These are phyloP conservation scores for Prosopis cineraria DNA, from an alignment of 306 rosid genomes.

Conservation along the genomic window DNA sequence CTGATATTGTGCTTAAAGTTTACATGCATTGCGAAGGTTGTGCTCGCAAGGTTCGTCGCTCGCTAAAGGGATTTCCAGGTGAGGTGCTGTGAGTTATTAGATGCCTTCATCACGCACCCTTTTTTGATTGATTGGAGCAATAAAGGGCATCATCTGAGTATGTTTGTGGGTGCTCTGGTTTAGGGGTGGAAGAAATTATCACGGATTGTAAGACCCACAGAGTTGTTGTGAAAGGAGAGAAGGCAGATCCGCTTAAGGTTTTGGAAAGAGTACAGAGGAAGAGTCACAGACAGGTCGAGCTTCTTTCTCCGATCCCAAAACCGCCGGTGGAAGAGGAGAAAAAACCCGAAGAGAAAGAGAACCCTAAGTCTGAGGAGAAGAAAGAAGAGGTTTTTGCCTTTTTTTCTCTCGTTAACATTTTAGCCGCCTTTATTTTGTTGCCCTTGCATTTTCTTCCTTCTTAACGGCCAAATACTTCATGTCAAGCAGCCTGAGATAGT, in stretches of 20 bases:
- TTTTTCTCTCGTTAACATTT: no score
- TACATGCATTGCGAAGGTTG: slow-evolving; percentile 98
- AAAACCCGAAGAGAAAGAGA: slow-evolving; percentile 48
- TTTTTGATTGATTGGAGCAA: neutral
- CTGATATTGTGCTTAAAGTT: slow-evolving; percentile 76
- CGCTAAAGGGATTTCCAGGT: slow-evolving; percentile 85
- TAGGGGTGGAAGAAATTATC: slow-evolving; percentile 77
- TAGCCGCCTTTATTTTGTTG: neutral
- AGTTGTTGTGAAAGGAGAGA: slow-evolving; percentile 88
- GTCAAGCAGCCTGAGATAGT: slow-evolving; percentile 48
- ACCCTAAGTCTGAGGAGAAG: slow-evolving; percentile 72
- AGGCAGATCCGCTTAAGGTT: slow-evolving; percentile 83
- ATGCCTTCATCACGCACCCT: neutral
- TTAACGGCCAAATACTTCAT: neutral
- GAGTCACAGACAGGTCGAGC: slow-evolving; percentile 79
- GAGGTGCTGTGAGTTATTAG: neutral
- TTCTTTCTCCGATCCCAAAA: slow-evolving; percentile 79
- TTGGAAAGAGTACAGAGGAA: slow-evolving; percentile 79
- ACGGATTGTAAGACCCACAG: slow-evolving; percentile 71
- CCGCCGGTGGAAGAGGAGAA: slow-evolving; percentile 61
- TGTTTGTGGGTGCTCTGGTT: neutral
- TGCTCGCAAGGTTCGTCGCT: slow-evolving; percentile 84
- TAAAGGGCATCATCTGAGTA: neutral
- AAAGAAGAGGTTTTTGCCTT: slow-evolving; percentile 68
- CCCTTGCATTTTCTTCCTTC: neutral